Base-by-base conservation (phyloP, 2,329 filamentous ascomycete species). In the Talaromyces amestolkiae region DNA sequence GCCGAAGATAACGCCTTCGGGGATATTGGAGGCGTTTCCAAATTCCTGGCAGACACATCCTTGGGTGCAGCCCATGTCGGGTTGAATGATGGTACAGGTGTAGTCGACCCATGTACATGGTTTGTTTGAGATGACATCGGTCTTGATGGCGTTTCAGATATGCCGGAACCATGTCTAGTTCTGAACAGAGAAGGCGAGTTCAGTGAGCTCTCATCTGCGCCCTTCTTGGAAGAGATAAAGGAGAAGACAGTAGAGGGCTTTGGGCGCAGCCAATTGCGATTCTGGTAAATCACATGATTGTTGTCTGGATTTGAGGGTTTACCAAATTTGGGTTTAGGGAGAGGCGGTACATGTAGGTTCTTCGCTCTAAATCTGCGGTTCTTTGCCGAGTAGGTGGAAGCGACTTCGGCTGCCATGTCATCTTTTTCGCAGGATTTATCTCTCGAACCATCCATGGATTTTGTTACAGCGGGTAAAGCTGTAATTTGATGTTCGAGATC, bases 391-490 rank as follows among this genome's bases (percentile, higher is more conserved):
- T 66, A 66, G 2, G 59, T 62, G 19, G 64, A 66, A 35, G 64
- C 64, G 22, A 66, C 64, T 35, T 65, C 64, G 17, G 64, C 59
- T 35, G 64, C 64, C 19, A 49, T 56, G 33, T 59, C 64, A 24
- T 65, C 64, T 31, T 58, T 41, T 19, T 22, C 31, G n/a, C 49
- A 37, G 33, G 33, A 19, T 10, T 24, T 15, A 24, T 60, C 39
- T 17, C 58, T 19, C 22, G 22, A 54, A 10, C 49, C n/a, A 31
- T n/a, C 15, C 53, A 49, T 19, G 47, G 65, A 59, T 59, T 68
- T 33, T 39, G 66, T 65, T 43, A 72, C 59, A 19, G 67, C 64
- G n/a, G 73, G 72, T 66, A 75, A 70, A 35, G 73, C 72, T n/a
- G 73, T 74, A 62, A 75, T 68, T 9, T 69, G 66, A 10, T 71